phyloP scores from a whole-genome alignment of 73 alveolate genomes.

The Paramecium sexaurelia region DNA sequence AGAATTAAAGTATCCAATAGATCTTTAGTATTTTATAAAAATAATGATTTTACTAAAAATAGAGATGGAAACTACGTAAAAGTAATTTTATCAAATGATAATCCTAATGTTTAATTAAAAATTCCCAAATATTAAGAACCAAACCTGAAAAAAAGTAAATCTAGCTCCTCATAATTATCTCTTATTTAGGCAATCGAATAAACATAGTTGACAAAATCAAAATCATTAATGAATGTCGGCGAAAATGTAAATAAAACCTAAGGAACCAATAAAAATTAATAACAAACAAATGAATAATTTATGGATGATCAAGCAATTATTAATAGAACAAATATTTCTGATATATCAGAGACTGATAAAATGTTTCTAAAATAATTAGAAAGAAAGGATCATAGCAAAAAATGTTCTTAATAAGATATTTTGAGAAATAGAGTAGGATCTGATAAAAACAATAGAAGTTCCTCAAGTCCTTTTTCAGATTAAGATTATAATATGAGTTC shows the following conservation, averaged over 20 bases:
- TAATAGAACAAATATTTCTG: slow-evolving; percentile 10
- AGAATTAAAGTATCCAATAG: slow-evolving; percentile 12
- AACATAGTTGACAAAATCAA: background rate
- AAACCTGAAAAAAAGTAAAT: background rate
- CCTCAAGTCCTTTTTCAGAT: slow-evolving; percentile 1
- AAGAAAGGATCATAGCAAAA: slow-evolving; percentile 17
- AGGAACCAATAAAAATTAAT: background rate
- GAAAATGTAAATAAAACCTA: background rate
- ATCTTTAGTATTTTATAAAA: background rate
- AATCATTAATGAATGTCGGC: background rate
- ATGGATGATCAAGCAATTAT: slow-evolving; percentile 9
- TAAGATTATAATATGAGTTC: background rate
- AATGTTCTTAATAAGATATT: background rate
- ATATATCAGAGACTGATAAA: slow-evolving; percentile 20
- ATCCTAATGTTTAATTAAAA: background rate
- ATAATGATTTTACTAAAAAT: background rate
- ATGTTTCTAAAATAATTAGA: slow-evolving; percentile 1
- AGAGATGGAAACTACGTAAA: background rate
- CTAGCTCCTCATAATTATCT: background rate
- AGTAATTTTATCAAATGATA: background rate
- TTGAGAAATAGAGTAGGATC: background rate
- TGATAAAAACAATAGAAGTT: background rate
- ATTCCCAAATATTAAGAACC: slow-evolving; percentile 25
- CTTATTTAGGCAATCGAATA: background rate
- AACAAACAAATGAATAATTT: background rate